Evolutionary conservation across 805 yeast genomes (phyloP), one percentile per base, ranked within the genome.

Genomic region (Sugiyamaella marilandica): DNA sequence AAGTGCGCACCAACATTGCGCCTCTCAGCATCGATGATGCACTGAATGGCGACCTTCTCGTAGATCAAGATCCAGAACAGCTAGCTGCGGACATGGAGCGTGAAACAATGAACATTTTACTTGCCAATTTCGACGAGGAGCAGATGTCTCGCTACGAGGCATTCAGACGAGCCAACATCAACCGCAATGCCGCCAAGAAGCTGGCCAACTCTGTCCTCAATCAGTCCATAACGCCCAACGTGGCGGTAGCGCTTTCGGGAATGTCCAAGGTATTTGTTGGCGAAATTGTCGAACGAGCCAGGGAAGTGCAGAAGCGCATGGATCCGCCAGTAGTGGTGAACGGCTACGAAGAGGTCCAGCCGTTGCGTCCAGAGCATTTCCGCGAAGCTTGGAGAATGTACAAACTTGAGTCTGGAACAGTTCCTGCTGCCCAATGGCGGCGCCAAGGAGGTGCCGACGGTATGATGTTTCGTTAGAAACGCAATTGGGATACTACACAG

Each of bases 81-180:
- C 21, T 44, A 14, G 33, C 58, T 9, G 55, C 48, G 7, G 59
- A 56, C 13, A 10, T 58, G 32, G 72, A 68, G 53, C 61, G 69
- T 16, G 72, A 67, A 52, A 62, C 66, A 33, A 65, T 68, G 68
- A 62, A 66, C 51, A 62, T 89, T 26, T 72, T 91, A 57, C 78
- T 90, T 54, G 80, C 87, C 18, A 81, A 83, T 57, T 80, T 92
- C 65, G 85, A 85, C 58, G 80, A 79, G n/a, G 87, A 83, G 29
- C 97, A 92, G 65, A 83, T 87, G 83, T 83, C 84, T 53, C 70
- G 96, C 49, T 92, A 89, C 67, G 97, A 90, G 65, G 86, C 85
- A 19, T 90, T 83, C 68, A 77, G 96, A 58, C 75, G 98, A 59
- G 84, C 95, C 39, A 81, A 85, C 41, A 66, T 85, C 51, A 83